Percentiles rank a stretch among this genome's conserved stretches.
These are phyloP conservation scores for Lipomyces mesembrius DNA, from an alignment of 805 yeast species.

Conservation along the genomic window DNA sequence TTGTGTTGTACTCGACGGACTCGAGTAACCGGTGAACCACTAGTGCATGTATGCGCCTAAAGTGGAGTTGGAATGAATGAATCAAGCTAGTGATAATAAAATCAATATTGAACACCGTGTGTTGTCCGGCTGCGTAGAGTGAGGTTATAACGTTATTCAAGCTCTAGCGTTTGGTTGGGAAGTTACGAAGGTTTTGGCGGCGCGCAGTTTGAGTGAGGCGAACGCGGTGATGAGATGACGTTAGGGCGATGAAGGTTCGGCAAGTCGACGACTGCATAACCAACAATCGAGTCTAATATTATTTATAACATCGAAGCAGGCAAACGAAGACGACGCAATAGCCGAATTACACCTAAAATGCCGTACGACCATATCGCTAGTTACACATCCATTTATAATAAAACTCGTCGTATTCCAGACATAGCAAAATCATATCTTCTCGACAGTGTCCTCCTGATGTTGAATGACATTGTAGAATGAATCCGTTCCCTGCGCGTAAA, in stretches of 20 bases:
- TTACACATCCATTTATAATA: background rate
- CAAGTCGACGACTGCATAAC: background rate
- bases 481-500: constrained; percentile 70
- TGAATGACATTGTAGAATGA: constrained; percentile 34
- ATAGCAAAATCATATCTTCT: background rate
- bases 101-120: background rate
- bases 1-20: background rate
- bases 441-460: background rate
- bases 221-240: background rate
- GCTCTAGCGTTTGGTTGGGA: background rate
- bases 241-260: too few species aligned
- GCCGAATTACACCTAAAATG: background rate
- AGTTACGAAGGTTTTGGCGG: constrained; percentile 1
- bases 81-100: background rate
- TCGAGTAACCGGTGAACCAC: background rate
- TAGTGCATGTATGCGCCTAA: background rate
- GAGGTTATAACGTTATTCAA: background rate
- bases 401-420: background rate
- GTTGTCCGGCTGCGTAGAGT: background rate
- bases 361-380: background rate
- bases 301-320: background rate
- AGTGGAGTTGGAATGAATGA: background rate
- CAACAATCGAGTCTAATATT: too few species aligned
- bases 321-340: background rate
- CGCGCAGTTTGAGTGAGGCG: background rate